Evolutionary conservation across 2,329 filamentous ascomycete genomes (phyloP).

Genomic region (Torrubiellomyces zombiae): DNA sequence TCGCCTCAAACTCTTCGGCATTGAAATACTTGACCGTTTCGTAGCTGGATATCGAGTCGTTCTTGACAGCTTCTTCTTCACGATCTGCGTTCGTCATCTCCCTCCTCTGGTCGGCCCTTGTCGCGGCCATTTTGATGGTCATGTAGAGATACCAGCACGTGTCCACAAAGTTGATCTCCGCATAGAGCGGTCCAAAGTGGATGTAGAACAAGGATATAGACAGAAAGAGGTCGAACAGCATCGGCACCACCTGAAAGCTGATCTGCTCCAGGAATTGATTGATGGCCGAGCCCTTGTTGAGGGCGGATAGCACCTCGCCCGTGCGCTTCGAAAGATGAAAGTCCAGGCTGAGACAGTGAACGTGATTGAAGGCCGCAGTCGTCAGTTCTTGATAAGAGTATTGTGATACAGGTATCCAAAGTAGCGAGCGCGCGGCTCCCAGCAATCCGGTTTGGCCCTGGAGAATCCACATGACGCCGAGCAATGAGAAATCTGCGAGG

Average conservation of each 20-base stretch:
- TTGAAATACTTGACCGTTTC: slow-evolving; percentile 91
- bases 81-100: slow-evolving; percentile 91
- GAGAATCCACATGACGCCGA: slow-evolving; percentile 60
- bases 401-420: slow-evolving; percentile 95
- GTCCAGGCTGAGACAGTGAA: slow-evolving; percentile 85
- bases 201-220: slow-evolving; percentile 66
- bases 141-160: slow-evolving; percentile 95
- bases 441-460: slow-evolving; percentile 82
- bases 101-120: slow-evolving; percentile 75
- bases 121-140: slow-evolving; percentile 90
- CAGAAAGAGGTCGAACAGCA: slow-evolving; percentile 77
- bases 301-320: slow-evolving; percentile 82
- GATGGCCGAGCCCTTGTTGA: slow-evolving; percentile 92
- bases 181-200: slow-evolving; percentile 51
- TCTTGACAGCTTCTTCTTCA: slow-evolving; percentile 94
- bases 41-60: slow-evolving; percentile 97
- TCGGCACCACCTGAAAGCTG: slow-evolving; percentile 88
- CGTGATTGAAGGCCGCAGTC: slow-evolving; percentile 91
- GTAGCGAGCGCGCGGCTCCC: slow-evolving; percentile 60
- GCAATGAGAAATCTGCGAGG: slow-evolving; percentile 16
- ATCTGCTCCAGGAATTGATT: slow-evolving; percentile 94
- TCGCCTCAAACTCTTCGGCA: slow-evolving; percentile 63
- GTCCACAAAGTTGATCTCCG: slow-evolving; percentile 74
- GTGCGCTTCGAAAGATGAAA: slow-evolving; percentile 96
- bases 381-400: slow-evolving; percentile 92